Evolutionary conservation across 2,329 filamentous ascomycete species (phyloP), one percentile per base, ranked within the genome.

Genomic region (Nigrospora osmanthi): DNA sequence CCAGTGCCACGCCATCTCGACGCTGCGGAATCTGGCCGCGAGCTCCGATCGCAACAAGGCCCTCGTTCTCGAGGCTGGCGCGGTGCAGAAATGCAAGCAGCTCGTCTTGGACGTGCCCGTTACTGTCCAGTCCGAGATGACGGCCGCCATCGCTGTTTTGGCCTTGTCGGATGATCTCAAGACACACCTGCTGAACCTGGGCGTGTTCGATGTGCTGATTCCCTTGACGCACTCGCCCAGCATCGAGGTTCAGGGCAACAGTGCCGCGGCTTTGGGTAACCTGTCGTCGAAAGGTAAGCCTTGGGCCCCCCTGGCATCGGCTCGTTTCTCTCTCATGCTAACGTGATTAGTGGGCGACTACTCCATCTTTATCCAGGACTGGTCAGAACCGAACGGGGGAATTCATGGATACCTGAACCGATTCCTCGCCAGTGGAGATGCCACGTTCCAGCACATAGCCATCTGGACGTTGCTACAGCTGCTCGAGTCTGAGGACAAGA

Each of bases 1-100:
- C 42, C 93, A 98, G 63, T 98, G 93, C 61, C 93, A 98, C 61
- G 93, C 93, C 46, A 98, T 98, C 53, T 97, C 93, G 6, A 98
- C 93, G 0, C 76, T 98, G 40, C 83, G 93, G 51, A 98, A 98
- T 59, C 75, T 98, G 47, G 93, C 93, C 7, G 93, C 93, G 45
- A 97, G 90, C 67, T 97, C 91, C 9, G 93, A 98, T 63, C 83
- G 89, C 51, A 98, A 98, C 76, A 98, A 98, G 70, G 87, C 94
- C 47, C 76, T 98, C n/a, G 93, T 98, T 1, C 72, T 98, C 40
- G 89, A 97, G 66, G 93, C 93, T 32, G 93, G 93, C 19, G 93
- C 93, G 2, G 93, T 98, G 35, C 89, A 97, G 62, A 97, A 97
- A 65, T 98, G 93, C 81, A 97, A 96, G 68, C 89, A 97, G 61